phyloP scores from a whole-genome alignment of 768 basidiomycete genomes.

The Kwoniella bestiolae region DNA sequence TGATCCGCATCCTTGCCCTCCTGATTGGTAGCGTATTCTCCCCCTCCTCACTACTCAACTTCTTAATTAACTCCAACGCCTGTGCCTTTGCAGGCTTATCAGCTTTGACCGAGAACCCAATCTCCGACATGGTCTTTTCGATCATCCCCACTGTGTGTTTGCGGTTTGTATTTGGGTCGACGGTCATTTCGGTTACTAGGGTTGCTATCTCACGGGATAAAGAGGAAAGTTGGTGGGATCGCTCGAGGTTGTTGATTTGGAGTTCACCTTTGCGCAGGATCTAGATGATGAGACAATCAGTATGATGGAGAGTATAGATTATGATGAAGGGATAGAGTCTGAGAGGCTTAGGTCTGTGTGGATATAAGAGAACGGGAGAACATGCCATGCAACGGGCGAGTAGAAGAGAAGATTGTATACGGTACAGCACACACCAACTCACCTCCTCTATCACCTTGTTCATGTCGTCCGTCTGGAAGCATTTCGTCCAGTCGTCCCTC shows the following conservation, averaged over 20 bases:
- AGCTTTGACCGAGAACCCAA: constrained; percentile 85
- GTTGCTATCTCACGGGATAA: constrained; percentile 89
- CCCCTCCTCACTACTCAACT: constrained; percentile 26
- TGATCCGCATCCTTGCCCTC: constrained; percentile 88
- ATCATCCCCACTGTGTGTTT: constrained; percentile 95
- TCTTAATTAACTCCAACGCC: constrained; percentile 54
- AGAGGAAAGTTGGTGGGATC: constrained; percentile 82
- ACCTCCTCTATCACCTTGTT: constrained; percentile 82
- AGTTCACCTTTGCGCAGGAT: constrained; percentile 95
- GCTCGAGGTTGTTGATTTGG: constrained; percentile 95
- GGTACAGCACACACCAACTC: neutral
- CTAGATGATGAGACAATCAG: too few species aligned
- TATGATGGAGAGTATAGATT: too few species aligned
- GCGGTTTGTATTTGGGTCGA: constrained; percentile 84
- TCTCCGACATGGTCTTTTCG: constrained; percentile 95
- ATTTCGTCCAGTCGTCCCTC: constrained; percentile 84
- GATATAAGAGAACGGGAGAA: too few species aligned
- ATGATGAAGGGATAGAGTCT: too few species aligned
- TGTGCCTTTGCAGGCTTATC: constrained; percentile 94
- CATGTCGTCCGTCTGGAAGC: constrained; percentile 77
- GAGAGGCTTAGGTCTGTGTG: too few species aligned
- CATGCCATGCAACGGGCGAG: too few species aligned
- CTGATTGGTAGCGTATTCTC: constrained; percentile 73
- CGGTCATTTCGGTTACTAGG: constrained; percentile 91
- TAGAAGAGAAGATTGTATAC: neutral